Percentiles rank a stretch among this genome's conserved stretches.
phyloP scores from a whole-genome alignment of 2,329 filamentous ascomycete species.

The Fusarium goolgardi region DNA sequence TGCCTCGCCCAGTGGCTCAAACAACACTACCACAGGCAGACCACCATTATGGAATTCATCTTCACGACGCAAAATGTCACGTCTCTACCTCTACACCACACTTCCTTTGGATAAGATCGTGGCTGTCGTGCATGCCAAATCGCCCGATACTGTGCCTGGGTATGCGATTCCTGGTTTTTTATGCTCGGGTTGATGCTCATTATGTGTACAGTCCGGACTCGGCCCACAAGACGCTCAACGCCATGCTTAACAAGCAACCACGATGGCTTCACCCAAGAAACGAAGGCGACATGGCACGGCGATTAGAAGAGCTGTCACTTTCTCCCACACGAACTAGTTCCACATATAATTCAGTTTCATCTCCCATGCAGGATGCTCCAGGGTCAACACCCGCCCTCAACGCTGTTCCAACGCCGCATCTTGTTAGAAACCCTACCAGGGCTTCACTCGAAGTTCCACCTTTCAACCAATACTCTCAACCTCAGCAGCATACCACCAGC shows the following conservation, averaged over 20 bases:
- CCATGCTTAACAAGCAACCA: constrained; percentile 68
- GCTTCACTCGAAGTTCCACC: constrained; percentile 40
- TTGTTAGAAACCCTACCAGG: constrained; percentile 22
- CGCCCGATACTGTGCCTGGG: constrained; percentile 59
- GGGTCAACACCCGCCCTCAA: constrained; percentile 34
- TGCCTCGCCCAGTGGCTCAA: constrained; percentile 48
- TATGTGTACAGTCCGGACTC: constrained; percentile 62
- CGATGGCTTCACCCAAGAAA: constrained; percentile 66
- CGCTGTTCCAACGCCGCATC: constrained; percentile 28
- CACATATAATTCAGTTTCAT: constrained; percentile 30
- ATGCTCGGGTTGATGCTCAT: constrained; percentile 13
- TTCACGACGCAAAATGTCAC: constrained; percentile 63
- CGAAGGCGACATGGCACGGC: constrained; percentile 63
- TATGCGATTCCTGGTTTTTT: constrained; percentile 48
- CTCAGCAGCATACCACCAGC: constrained; percentile 3
- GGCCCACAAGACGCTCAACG: constrained; percentile 68
- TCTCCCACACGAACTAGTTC: constrained; percentile 51
- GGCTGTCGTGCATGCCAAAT: constrained; percentile 58
- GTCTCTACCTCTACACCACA: constrained; percentile 68
- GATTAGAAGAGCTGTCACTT: constrained; percentile 58
- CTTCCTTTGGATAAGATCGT: constrained; percentile 64
- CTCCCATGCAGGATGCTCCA: constrained; percentile 24
- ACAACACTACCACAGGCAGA: constrained; percentile 57
- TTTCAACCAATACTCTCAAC: constrained; percentile 35
- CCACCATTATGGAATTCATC: constrained; percentile 67